Percentiles rank a stretch among this genome's conserved stretches.
These are phyloP conservation scores for Pseudopyrenochaeta lycopersici DNA, from an alignment of 2,329 filamentous ascomycete genomes.

Conservation along the genomic window DNA sequence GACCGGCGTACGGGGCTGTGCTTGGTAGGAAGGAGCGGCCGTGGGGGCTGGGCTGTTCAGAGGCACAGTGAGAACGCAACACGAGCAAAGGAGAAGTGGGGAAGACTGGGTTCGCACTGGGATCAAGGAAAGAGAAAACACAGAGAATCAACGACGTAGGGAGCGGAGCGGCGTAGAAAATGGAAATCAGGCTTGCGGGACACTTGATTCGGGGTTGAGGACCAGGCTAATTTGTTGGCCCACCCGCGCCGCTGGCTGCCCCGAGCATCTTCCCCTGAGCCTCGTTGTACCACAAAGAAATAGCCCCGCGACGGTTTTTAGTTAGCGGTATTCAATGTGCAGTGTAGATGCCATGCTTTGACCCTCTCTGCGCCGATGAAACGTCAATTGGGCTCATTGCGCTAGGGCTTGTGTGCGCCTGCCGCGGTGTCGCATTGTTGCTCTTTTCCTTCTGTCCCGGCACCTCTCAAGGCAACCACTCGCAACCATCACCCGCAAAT, in stretches of 20 bases:
- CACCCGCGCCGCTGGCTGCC: slow-evolving; percentile 11
- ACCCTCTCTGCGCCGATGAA: neutral
- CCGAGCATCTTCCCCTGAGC: slow-evolving; percentile 18
- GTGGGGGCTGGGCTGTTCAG: neutral
- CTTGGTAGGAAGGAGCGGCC: neutral
- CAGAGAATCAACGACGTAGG: neutral
- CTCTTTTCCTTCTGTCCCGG: neutral
- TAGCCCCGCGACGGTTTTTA: too few species aligned
- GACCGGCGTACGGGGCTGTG: slow-evolving; percentile 3
- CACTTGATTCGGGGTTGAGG: too few species aligned
- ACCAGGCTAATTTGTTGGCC: slow-evolving; percentile 10
- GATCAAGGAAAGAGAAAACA: slow-evolving; percentile 9
- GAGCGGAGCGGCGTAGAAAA: slow-evolving; percentile 16
- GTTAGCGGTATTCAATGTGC: too few species aligned
- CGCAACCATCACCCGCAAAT: neutral
- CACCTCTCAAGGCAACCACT: neutral
- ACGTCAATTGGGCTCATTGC: neutral
- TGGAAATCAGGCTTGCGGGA: slow-evolving; percentile 11
- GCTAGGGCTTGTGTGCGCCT: neutral
- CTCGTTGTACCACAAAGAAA: too few species aligned
- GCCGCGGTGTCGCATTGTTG: neutral
- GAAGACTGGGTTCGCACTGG: slow-evolving; percentile 1
- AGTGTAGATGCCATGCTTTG: neutral
- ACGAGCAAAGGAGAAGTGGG: neutral
- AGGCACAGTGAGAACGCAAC: neutral